Evolutionary conservation across 345 rosid species (phyloP), one percentile per base, ranked within the genome.

Genomic region (Linum usitatissimum): DNA sequence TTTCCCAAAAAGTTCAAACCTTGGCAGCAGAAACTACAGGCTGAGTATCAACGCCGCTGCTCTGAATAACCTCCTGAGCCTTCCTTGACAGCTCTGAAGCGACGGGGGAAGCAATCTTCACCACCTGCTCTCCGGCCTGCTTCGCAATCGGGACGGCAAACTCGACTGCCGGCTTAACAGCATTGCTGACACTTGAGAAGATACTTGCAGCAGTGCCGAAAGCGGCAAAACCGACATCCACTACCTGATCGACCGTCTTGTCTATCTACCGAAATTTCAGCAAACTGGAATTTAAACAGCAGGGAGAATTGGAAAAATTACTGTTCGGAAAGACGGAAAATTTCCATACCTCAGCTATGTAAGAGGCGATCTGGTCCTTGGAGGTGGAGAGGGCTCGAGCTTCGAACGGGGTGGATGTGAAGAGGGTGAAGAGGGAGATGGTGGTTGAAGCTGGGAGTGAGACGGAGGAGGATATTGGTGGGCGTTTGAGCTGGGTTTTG

Each of bases 311-410:
- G 6, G 15, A 39, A 49, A 36, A 3, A 9, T 6, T 48, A 48
- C 42, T 3, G 1, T 40, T 45, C 17, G 31, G 18, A 64, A 59
- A 61, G 5, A 55, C 36, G 42, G 18, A 17, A 38, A 10, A 10
- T 23, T 30, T 39, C 67, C 70, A 78, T 23, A 91, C 98, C 76
- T 86, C 81, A 55, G 81, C 75, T 73, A 91, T 68, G 54, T 92
- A 86, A 38, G 98, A 88, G 75, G 84, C 82, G 71, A 88, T 86
- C 82, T 86, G 95, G 73, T 88, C 98, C 67, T 86, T 92, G 72
- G 82, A 62, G 63, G 88, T 71, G 76, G 80, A 68, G 72, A 80
- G 63, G 30, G 92, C 90, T 68, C 80, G 79, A 64, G 94, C 95
- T 69, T 89, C 87, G 4, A 45, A 65, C 40, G 64, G 5, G 83